Conservation (phyloP, 2,329 filamentous ascomycete species). For the Purpureocillium takamizusanense region DNA sequence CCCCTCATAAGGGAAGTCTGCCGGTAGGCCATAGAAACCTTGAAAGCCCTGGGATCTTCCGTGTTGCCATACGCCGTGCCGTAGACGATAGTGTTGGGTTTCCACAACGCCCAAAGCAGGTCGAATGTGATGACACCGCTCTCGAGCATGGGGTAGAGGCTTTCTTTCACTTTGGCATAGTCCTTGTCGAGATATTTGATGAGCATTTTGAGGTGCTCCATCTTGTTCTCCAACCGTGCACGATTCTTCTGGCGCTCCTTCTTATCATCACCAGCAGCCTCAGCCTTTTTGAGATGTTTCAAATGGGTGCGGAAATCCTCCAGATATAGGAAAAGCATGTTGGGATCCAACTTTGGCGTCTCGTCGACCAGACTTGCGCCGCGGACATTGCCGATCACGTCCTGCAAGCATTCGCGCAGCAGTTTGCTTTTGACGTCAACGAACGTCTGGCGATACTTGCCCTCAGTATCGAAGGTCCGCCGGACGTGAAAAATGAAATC, state of each 20-base stretch:
- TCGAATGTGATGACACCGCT: conserved; percentile 84
- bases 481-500: conserved; percentile 78
- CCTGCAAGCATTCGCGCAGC: conserved; percentile 53
- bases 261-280: conserved; percentile 36
- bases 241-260: conserved; percentile 53
- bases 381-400: conserved; percentile 25
- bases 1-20: conserved; percentile 61
- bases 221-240: conserved; percentile 49
- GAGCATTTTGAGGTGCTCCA: conserved; percentile 61
- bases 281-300: conserved; percentile 54
- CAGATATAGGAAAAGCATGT: conserved; percentile 66
- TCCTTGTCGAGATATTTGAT: conserved; percentile 73
- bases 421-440: conserved; percentile 82
- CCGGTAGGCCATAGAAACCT: conserved; percentile 67
- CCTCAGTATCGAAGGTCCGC: conserved; percentile 75
- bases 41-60: conserved; percentile 75
- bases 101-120: conserved; percentile 80
- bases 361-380: conserved; percentile 73
- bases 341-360: conserved; percentile 62
- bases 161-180: conserved; percentile 67
- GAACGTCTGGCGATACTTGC: conserved; percentile 62
- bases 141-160: conserved; percentile 70
- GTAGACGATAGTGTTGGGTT: conserved; percentile 74
- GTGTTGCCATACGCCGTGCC: conserved; percentile 66
- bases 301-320: conserved; percentile 61